phyloP scores from a whole-genome alignment of 257 asterid genomes.

The Nicotiana tomentosiformis region DNA sequence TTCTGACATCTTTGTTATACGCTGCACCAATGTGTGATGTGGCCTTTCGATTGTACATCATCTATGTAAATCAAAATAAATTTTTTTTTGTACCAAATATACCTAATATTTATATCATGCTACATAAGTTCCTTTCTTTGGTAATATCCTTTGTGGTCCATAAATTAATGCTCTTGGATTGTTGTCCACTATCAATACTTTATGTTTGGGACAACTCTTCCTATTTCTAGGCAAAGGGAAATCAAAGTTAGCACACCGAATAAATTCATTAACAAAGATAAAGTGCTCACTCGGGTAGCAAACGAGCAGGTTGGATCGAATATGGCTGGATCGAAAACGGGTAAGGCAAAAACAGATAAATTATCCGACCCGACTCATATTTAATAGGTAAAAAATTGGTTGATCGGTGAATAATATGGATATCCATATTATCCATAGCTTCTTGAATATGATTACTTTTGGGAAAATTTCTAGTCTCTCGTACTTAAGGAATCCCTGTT shows the following conservation, averaged over 20 bases:
- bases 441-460: too few species aligned
- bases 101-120: neutral
- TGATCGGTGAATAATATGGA: too few species aligned
- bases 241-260: neutral
- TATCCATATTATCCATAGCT: too few species aligned
- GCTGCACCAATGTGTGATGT: neutral
- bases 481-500: too few species aligned
- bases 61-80: neutral
- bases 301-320: too few species aligned
- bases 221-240: neutral
- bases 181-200: neutral
- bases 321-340: too few species aligned
- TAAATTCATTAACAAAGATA: too few species aligned
- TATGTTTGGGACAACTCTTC: neutral
- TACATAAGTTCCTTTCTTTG: neutral
- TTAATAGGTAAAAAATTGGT: too few species aligned
- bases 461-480: too few species aligned
- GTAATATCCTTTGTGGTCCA: neutral
- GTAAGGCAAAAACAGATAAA: too few species aligned
- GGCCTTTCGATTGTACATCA: neutral
- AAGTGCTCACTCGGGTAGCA: too few species aligned
- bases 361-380: fast-evolving
- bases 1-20: neutral
- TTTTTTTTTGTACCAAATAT: neutral
- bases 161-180: neutral